Conservation (phyloP, 169 alveolate species). For the Plasmodium coatneyi region DNA sequence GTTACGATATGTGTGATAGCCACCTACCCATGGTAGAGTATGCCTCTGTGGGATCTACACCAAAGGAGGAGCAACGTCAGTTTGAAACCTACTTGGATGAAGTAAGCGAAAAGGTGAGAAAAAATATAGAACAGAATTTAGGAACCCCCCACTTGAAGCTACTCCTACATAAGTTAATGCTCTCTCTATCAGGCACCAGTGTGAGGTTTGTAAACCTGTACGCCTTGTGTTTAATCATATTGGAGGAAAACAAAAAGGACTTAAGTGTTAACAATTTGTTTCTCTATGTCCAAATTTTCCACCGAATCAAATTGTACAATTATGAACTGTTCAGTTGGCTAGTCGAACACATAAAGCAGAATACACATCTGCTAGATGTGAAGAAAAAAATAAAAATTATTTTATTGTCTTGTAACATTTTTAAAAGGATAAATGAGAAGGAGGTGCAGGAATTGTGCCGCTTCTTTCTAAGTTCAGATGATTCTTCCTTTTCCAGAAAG, state of each 20-base stretch:
- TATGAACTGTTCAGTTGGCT: conserved; percentile 8
- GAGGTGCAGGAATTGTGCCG: conserved; percentile 2
- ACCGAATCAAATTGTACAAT: conserved; percentile 17
- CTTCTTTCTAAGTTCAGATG: conserved; percentile 9
- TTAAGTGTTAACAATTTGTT: conserved; percentile 28
- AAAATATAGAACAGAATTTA: conserved; percentile 32
- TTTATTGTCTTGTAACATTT: conserved; percentile 29
- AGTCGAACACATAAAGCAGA: conserved; percentile 10
- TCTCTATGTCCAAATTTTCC: conserved; percentile 14
- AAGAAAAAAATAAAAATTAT: conserved; percentile 25
- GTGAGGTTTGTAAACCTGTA: conserved; percentile 17
- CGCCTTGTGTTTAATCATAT: not conserved
- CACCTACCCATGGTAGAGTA: not conserved
- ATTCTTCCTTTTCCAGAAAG: not conserved
- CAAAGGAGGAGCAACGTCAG: not conserved
- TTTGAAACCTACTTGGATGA: conserved; percentile 10
- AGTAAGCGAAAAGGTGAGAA: conserved; percentile 15
- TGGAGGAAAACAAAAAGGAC: not conserved
- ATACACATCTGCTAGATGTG: conserved; percentile 15
- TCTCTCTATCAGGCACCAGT: conserved; percentile 1
- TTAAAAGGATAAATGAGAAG: conserved; percentile 6
- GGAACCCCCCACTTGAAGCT: conserved; percentile 3
- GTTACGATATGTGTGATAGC: not conserved
- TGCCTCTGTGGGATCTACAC: not conserved
- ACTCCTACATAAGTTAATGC: conserved; percentile 31